These are phyloP conservation scores for Saturnispora saitoi DNA, from an alignment of 805 yeast species.

Conservation along the genomic window DNA sequence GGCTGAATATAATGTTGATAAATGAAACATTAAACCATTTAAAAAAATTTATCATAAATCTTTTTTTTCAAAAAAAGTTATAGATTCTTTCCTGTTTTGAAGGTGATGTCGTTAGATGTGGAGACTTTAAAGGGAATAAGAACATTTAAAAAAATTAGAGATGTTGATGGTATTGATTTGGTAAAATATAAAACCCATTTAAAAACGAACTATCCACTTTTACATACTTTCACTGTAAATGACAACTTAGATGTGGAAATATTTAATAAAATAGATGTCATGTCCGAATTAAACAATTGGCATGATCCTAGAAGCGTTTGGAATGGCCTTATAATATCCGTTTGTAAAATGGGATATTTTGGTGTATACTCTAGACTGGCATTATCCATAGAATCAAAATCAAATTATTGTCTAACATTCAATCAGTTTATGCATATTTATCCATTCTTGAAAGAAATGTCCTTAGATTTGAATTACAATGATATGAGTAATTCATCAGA, in stretches of 20 bases:
- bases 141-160: neutral
- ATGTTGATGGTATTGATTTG: neutral
- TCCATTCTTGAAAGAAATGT: constrained; percentile 9
- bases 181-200: neutral
- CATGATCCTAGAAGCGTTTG: constrained; percentile 9
- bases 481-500: neutral
- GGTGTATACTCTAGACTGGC: constrained; percentile 12
- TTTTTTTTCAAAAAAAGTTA: neutral
- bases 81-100: neutral
- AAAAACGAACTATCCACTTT: constrained; percentile 2
- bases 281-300: neutral
- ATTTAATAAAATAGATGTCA: constrained; percentile 8
- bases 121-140: neutral
- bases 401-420: constrained; percentile 8
- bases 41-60: neutral
- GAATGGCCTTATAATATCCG: constrained; percentile 6
- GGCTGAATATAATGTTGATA: neutral
- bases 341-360: constrained; percentile 9
- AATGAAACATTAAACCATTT: neutral
- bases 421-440: constrained; percentile 10
- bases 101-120: neutral
- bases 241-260: constrained; percentile 1
- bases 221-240: neutral
- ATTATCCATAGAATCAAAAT: constrained; percentile 6
- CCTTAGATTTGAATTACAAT: neutral